A percentile compares a stretch with the other conserved stretches of the same genome.
phyloP scores from a whole-genome alignment of 129 eudicot genomes.

The Erigeron canadensis region DNA sequence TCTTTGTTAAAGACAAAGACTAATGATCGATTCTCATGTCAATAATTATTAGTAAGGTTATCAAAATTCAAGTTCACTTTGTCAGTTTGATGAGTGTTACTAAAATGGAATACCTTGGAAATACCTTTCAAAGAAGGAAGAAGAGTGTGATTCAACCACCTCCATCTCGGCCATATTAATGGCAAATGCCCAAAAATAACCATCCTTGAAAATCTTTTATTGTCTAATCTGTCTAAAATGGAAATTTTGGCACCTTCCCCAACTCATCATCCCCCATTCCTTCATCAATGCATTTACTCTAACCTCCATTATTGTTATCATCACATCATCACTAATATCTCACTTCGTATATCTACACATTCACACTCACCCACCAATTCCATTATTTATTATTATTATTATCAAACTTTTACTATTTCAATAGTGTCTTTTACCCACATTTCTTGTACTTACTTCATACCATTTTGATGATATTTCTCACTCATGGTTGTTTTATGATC shows the following conservation, averaged over 20 bases:
- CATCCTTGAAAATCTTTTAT: not conserved
- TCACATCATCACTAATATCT: not conserved
- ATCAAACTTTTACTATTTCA: not conserved
- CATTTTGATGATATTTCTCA: not conserved
- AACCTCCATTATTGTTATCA: slow-evolving; percentile 23
- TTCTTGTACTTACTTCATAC: slow-evolving; percentile 12
- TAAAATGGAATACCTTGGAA: too few species aligned
- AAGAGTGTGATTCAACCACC: slow-evolving; percentile 19
- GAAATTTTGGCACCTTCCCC: slow-evolving; percentile 19
- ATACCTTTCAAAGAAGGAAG: too few species aligned
- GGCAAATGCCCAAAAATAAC: slow-evolving; percentile 32
- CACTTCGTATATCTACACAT: slow-evolving; percentile 16
- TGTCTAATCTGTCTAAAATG: not conserved
- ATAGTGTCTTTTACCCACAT: slow-evolving; percentile 11
- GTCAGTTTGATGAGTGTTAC: too few species aligned
- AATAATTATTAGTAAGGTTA: too few species aligned
- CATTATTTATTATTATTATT: not conserved
- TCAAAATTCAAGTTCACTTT: too few species aligned
- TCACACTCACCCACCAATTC: slow-evolving; percentile 15
- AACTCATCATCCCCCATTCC: slow-evolving; percentile 5
- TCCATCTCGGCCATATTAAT: slow-evolving; percentile 41
- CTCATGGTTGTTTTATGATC: slow-evolving; percentile 11
- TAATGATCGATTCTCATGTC: too few species aligned
- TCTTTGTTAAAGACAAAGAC: too few species aligned
- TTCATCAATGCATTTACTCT: slow-evolving; percentile 22